Percentiles rank a stretch among this genome's conserved stretches.
Conservation (phyloP, 2,329 filamentous ascomycete species). For the Claviceps capensis region DNA sequence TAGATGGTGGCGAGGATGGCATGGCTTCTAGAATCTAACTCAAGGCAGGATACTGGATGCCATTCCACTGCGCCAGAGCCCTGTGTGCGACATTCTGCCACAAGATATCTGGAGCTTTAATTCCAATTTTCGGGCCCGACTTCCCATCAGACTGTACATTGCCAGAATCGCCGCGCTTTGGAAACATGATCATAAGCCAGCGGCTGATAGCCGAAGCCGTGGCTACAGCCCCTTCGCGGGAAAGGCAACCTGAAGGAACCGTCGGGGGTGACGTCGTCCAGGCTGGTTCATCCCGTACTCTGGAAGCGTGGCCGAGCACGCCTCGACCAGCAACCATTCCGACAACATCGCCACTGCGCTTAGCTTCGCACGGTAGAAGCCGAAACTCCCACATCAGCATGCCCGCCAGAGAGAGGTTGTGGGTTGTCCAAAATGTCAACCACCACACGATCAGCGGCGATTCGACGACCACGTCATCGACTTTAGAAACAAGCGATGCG, state of each 20-base stretch:
- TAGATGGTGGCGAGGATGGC: background rate
- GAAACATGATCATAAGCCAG: slow-evolving; percentile 51
- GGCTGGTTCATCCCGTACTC: too few species aligned
- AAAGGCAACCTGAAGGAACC: background rate
- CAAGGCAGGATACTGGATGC: slow-evolving; percentile 82
- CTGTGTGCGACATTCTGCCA: slow-evolving; percentile 85
- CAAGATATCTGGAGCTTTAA: slow-evolving; percentile 69
- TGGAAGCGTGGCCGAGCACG: background rate
- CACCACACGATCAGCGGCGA: background rate
- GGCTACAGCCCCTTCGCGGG: slow-evolving; percentile 24
- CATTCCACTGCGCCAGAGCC: slow-evolving; percentile 71
- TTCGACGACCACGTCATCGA: background rate
- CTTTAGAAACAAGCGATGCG: background rate
- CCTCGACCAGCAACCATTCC: background rate
- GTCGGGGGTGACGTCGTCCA: background rate
- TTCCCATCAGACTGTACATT: slow-evolving; percentile 63
- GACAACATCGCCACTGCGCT: background rate
- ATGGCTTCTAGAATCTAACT: slow-evolving; percentile 5
- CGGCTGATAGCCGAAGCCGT: slow-evolving; percentile 40
- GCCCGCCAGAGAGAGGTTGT: background rate
- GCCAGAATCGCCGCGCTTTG: slow-evolving; percentile 49
- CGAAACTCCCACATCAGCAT: background rate
- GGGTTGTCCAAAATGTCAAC: background rate
- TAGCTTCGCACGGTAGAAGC: background rate
- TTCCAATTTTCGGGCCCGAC: slow-evolving; percentile 74